Evolutionary conservation across 1,284 basidiomycete genomes (phyloP).

Genomic region (Takashimella tepidaria): DNA sequence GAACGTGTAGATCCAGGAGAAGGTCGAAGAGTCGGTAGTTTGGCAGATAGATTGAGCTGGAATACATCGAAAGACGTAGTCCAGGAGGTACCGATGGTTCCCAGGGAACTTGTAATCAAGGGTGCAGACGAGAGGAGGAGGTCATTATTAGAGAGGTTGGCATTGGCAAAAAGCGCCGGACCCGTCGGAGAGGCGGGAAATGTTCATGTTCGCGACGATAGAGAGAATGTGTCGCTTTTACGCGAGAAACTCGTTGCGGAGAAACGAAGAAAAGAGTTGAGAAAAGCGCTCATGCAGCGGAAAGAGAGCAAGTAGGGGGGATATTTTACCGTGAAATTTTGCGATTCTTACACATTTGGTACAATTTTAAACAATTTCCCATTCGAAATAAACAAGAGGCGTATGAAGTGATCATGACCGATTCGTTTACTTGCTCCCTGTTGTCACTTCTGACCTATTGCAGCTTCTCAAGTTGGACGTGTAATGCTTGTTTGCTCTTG

Average conservation of each 20-base stretch:
- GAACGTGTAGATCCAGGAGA: background rate
- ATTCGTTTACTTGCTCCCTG: no score
- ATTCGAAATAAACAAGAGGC: no score
- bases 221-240: background rate
- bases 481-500: no score
- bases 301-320: background rate
- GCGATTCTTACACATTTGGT: no score
- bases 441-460: no score
- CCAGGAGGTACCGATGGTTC: background rate
- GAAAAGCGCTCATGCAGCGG: background rate
- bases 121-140: slow-evolving; percentile 13
- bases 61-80: no score
- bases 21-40: no score
- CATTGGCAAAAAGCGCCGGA: slow-evolving; percentile 4
- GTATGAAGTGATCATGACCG: no score
- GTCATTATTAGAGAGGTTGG: slow-evolving; percentile 14
- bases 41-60: no score
- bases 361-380: no score
- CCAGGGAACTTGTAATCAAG: slow-evolving; percentile 5
- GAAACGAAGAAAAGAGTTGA: background rate
- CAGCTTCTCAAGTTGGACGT: no score
- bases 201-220: background rate
- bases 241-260: background rate
- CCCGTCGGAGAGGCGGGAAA: background rate
- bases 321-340: no score